These are phyloP conservation scores for Jamesozyma gamospora DNA, from an alignment of 805 yeast genomes.

Conservation along the genomic window DNA sequence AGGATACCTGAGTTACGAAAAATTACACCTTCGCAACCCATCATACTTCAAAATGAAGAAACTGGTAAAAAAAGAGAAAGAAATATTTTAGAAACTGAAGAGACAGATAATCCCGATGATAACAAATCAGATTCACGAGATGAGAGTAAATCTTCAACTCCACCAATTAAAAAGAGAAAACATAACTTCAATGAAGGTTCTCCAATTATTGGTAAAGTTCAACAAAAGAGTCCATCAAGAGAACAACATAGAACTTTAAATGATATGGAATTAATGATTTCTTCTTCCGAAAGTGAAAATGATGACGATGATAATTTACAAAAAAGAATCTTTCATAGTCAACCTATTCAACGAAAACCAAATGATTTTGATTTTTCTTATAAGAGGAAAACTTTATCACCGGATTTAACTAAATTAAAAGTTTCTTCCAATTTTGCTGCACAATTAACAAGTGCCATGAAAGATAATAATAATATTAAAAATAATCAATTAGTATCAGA, in stretches of 20 bases:
- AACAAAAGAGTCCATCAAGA: constrained; percentile 17
- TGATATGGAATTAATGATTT: constrained; percentile 17
- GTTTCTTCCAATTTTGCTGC: constrained; percentile 31
- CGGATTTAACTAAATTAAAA: constrained; percentile 27
- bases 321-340: not conserved
- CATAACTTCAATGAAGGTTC: constrained; percentile 8
- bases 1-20: constrained; percentile 35
- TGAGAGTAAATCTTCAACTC: not conserved
- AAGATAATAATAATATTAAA: constrained; percentile 3
- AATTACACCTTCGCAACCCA: not conserved
- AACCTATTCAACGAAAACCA: not conserved
- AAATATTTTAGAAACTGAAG: not conserved
- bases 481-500: not conserved
- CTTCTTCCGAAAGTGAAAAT: constrained; percentile 11
- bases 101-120: constrained; percentile 1
- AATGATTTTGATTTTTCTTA: constrained; percentile 14
- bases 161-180: constrained; percentile 3
- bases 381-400: constrained; percentile 22
- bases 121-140: not conserved
- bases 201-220: constrained; percentile 20
- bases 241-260: constrained; percentile 16
- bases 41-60: constrained; percentile 20
- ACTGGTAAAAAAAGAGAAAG: constrained; percentile 15
- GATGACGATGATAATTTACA: not conserved
- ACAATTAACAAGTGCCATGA: constrained; percentile 22